Evolutionary conservation across 2,329 filamentous ascomycete genomes (phyloP), one percentile per base, ranked within the genome.

Genomic region (Fusarium subtropicale): DNA sequence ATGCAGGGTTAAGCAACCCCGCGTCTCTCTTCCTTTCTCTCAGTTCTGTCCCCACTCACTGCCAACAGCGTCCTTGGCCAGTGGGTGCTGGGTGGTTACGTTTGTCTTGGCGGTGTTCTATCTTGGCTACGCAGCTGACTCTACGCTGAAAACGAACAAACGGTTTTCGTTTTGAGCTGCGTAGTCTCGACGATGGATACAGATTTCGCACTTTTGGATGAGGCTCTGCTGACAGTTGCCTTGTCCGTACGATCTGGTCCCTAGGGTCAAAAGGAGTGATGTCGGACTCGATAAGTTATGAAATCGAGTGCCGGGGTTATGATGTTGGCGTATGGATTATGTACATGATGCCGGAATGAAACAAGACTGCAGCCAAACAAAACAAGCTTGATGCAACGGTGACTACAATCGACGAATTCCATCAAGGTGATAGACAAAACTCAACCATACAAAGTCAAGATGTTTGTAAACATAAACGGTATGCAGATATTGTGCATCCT

Each of bases 1-100:
- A 92, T 94, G 85, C 89, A 93, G 82, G 92, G 87, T 82, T 97
- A 94, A 87, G 69, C 62, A 60, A 39, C 45, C 60, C 53, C 42
- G 12, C 34, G 36, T 59, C 48, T 36, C 44, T 46, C n/a, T 38
- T 28, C 57, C 47, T 51, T 47, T 38, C 58, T 44, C 24, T 65
- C 44, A 48, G 46, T 62, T 60, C 58, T 56, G 30, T 42, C 48
- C 52, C 30, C 45, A 31, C 10, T 36, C 44, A 45, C 28, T n/a
- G 47, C 54, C 46, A 54, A 53, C 59, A 47, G 56, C 47, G 39
- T 48, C 42, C 36, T 48, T 56, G 59, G 59, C 47, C 59, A 54
- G 41, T 63, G 61, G 61, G 44, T 47, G 13, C 41, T 41, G 51
- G 56, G 70, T 42, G 57, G 55, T 38, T 57, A 54, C 38, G 47